phyloP scores from a whole-genome alignment of 345 rosid genomes.

The Acer saccharum region DNA sequence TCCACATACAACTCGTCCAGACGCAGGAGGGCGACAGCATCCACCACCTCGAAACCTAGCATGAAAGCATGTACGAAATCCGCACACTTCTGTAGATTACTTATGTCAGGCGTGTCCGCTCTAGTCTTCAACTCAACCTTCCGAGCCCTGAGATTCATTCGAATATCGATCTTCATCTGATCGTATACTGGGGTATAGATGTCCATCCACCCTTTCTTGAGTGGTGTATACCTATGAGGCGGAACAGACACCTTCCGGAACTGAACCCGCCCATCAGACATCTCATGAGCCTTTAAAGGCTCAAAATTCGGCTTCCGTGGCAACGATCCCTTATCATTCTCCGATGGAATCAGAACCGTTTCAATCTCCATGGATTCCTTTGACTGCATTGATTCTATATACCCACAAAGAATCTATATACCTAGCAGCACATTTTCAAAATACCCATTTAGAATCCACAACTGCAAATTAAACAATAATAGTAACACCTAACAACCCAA shows the following conservation, averaged over 20 bases:
- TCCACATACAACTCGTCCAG: slow-evolving; percentile 84
- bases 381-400: slow-evolving; percentile 11
- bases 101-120: slow-evolving; percentile 66
- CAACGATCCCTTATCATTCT: slow-evolving; percentile 21
- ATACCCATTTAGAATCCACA: not conserved
- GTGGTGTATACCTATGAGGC: slow-evolving; percentile 77
- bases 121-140: slow-evolving; percentile 80
- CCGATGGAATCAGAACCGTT: slow-evolving; percentile 16
- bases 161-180: slow-evolving; percentile 86
- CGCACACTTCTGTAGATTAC: slow-evolving; percentile 80
- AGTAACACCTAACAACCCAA: not conserved
- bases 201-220: slow-evolving; percentile 86
- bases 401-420: not conserved
- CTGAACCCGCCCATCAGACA: slow-evolving; percentile 77
- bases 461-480: not conserved
- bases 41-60: slow-evolving; percentile 78
- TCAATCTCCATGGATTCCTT: slow-evolving; percentile 54
- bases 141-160: slow-evolving; percentile 84
- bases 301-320: slow-evolving; percentile 68
- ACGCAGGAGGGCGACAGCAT: slow-evolving; percentile 76
- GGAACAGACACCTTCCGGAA: slow-evolving; percentile 75
- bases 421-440: not conserved
- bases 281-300: slow-evolving; percentile 84
- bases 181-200: slow-evolving; percentile 74
- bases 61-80: slow-evolving; percentile 93